Evolutionary conservation across 2,329 filamentous ascomycete species (phyloP).

Genomic region (Emergomyces orientalis): DNA sequence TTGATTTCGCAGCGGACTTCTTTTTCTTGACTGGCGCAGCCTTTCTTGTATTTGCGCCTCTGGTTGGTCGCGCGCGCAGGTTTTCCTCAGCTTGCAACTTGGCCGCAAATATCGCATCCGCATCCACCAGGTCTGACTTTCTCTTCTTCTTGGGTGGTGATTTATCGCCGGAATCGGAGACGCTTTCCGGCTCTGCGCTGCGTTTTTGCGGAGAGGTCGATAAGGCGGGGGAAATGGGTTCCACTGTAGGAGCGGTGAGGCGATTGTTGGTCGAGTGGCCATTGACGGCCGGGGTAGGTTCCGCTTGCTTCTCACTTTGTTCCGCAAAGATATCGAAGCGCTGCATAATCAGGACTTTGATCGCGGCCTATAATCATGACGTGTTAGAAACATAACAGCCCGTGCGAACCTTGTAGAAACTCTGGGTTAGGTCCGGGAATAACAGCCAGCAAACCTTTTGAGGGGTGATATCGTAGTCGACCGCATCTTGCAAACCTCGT

Average conservation of each 20-base stretch:
- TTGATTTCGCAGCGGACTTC: slow-evolving; percentile 42
- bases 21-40: slow-evolving; percentile 56
- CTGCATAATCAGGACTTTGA: slow-evolving; percentile 62
- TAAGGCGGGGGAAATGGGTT: slow-evolving; percentile 23
- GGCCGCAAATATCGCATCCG: slow-evolving; percentile 79
- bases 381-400: not conserved
- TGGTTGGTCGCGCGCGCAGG: slow-evolving; percentile 61
- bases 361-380: slow-evolving; percentile 45
- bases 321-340: slow-evolving; percentile 61
- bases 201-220: slow-evolving; percentile 34
- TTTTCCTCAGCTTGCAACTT: slow-evolving; percentile 91
- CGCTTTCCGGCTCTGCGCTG: slow-evolving; percentile 33
- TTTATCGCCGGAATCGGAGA: slow-evolving; percentile 30
- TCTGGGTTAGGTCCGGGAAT: slow-evolving; percentile 13
- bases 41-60: slow-evolving; percentile 58
- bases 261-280: slow-evolving; percentile 23
- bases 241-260: slow-evolving; percentile 22
- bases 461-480: slow-evolving; percentile 52
- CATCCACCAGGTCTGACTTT: slow-evolving; percentile 56
- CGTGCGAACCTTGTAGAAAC: not conserved
- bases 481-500: slow-evolving; percentile 51
- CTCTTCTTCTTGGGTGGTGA: slow-evolving; percentile 55
- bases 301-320: slow-evolving; percentile 23
- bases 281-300: slow-evolving; percentile 23
- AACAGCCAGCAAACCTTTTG: slow-evolving; percentile 45